Evolutionary conservation across 768 basidiomycete species (phyloP).

Genomic region (Amanita subjunquillea): DNA sequence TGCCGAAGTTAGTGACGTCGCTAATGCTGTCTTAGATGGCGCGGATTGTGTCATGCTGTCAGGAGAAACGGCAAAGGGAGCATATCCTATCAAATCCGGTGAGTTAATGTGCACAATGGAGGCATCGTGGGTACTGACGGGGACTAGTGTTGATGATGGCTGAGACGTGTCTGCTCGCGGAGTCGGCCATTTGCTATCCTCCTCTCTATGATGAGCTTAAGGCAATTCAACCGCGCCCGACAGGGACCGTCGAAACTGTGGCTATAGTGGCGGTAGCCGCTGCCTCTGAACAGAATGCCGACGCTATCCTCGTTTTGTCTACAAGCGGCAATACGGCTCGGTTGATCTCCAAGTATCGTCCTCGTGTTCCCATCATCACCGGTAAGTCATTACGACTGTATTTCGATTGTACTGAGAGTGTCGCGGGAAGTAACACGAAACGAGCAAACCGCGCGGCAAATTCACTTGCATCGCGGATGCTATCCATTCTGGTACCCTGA

Average conservation of each 20-base stretch:
- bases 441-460: slow-evolving; percentile 90
- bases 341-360: slow-evolving; percentile 93
- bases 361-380: slow-evolving; percentile 87
- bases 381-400: slow-evolving; percentile 35
- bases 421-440: slow-evolving; percentile 78
- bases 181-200: slow-evolving; percentile 91
- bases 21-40: slow-evolving; percentile 97
- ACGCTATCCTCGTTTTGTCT: slow-evolving; percentile 91
- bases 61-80: slow-evolving; percentile 97
- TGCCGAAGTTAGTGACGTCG: slow-evolving; percentile 98
- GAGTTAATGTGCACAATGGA: slow-evolving; percentile 13
- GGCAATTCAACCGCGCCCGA: slow-evolving; percentile 72
- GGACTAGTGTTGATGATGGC: slow-evolving; percentile 87
- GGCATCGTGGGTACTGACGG: slow-evolving; percentile 24
- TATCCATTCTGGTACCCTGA: slow-evolving; percentile 97
- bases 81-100: slow-evolving; percentile 94
- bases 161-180: slow-evolving; percentile 95
- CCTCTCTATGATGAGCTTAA: slow-evolving; percentile 88
- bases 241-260: slow-evolving; percentile 90
- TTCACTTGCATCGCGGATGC: slow-evolving; percentile 92
- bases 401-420: background rate
- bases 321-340: slow-evolving; percentile 96
- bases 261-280: slow-evolving; percentile 95
- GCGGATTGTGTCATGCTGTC: slow-evolving; percentile 99
- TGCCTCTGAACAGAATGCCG: slow-evolving; percentile 88